Base-by-base conservation (phyloP, 2,329 filamentous ascomycete species). In the Fusarium pseudoanthophilum region DNA sequence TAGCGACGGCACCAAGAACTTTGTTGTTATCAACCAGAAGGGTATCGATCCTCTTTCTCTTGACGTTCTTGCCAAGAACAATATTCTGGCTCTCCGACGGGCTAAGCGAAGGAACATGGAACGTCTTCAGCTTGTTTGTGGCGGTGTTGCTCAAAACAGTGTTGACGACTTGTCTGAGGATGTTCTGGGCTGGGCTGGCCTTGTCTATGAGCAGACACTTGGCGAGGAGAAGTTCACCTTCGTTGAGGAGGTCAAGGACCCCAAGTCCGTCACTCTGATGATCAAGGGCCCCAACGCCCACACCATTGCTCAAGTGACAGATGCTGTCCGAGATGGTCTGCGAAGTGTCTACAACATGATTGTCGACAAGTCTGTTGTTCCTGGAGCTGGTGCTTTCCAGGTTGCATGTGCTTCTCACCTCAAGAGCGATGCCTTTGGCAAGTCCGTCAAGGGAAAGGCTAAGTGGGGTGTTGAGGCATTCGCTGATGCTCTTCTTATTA, bases 61-160 rank as follows among this genome's bases (percentile, higher is more conserved):
- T 75, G 96, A 99, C 79, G 95, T 99, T 18, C 87, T 99, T 66
- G 95, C 96, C 74, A 99, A 99, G 91, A 98, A 99, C 82, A 95
- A 95, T 76, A 99, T 99, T 78, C 90, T 98, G 75, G 96, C 96
- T 60, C 90, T 99, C 71, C 91, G 96, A 79, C 90, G 96, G 82
- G 96, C 96, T 45, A 99, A 99, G 92, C 90, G 96, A 83, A 93
- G 96, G 82, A 99, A 99, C 86, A 99, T 99, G 96, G 96, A 99
- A 88, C 91, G 96, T 79, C 87, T 99, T 75, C 96, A 99, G 85
- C 90, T 99, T 73, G 90, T 98, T 69, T 98, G 95, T 81, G 96
- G 96, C 65, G 96, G 96, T 79, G 87, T 89, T 60, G 92, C 96
- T 61, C 95, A 98, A 84, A 99, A 99, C 89, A 97, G 94, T 78